Evolutionary conservation across 495 filamentous ascomycete genomes (phyloP).

Genomic region (Daldinia grandis): DNA sequence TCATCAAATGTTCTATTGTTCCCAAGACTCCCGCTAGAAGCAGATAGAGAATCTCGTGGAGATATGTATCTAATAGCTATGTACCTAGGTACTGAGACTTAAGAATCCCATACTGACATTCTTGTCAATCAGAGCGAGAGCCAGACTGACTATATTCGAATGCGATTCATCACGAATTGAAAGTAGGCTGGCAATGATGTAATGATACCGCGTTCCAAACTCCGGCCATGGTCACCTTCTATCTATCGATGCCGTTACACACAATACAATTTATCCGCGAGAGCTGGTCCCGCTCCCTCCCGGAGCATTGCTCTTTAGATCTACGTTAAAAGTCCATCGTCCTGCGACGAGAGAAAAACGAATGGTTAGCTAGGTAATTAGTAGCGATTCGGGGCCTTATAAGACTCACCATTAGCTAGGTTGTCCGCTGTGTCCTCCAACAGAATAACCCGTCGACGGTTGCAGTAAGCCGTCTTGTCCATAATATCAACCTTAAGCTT

Average conservation of each 20-base stretch:
- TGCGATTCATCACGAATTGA: background rate
- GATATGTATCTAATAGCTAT: background rate
- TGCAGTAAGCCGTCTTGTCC: conserved; percentile 97
- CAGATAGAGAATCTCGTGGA: background rate
- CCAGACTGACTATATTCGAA: background rate
- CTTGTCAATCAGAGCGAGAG: background rate
- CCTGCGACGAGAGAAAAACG: conserved; percentile 45
- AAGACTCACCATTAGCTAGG: conserved; percentile 78
- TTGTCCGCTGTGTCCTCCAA: conserved; percentile 91
- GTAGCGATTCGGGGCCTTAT: background rate
- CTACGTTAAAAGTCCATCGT: conserved; percentile 58
- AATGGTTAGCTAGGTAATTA: background rate
- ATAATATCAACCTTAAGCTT: conserved; percentile 94
- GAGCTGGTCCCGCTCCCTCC: conserved; percentile 25
- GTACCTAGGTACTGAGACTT: background rate
- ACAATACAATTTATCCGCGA: conserved; percentile 32
- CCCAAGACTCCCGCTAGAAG: background rate
- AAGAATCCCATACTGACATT: background rate
- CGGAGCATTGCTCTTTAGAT: conserved; percentile 44
- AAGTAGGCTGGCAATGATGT: background rate
- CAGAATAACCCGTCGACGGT: conserved; percentile 86
- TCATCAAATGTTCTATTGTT: background rate
- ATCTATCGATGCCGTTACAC: conserved; percentile 35
- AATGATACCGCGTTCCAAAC: background rate
- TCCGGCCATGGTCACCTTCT: conserved; percentile 16